Base-by-base conservation (phyloP, 106 monocot genomes). In the Dioscorea alata region DNA sequence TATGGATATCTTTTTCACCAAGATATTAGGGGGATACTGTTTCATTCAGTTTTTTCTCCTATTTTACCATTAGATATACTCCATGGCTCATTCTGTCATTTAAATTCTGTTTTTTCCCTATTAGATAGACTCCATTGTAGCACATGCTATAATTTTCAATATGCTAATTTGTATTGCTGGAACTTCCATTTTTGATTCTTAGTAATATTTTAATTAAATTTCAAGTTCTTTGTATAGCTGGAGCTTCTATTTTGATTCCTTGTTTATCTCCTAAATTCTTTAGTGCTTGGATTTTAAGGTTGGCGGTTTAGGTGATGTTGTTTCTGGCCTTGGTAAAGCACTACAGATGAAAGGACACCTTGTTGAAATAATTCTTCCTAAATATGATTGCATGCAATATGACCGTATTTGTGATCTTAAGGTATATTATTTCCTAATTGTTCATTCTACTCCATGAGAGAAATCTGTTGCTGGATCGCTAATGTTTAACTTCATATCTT, bases 251-350 rank as follows among this genome's bases (percentile, higher is more conserved):
- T 21, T 61, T 50, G 50, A 14, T 16, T 51, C 18, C 50, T n/a
- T 12, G 15, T n/a, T 25, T 17, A 34, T 48, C 76, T 48, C 57
- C 16, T 53, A 14, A 72, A 65, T 12, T 63, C 18, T 63, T 68
- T 32, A 51, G 70, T 12, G 32, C 50, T 56, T 66, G 13, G 28
- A 17, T 61, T 33, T 64, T 24, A 67, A 95, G 95, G 91, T 95
- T 78, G 95, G 91, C 67, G 95, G 95, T 66, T 73, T 95, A 71
- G 95, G 88, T 25, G 95, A 95, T 82, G 95, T 91, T 79, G 86
- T 95, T 28, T 79, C 83, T 71, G 95, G 95, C 76, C 81, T 95
- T 53, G 33, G 88, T 72, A 95, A 95, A 84, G 86, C 95, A 56
- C 73, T 95, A 0, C 91, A 95, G 72, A 85, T 65, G 49, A 95